A percentile compares a stretch with the other conserved stretches of the same genome.
phyloP scores from a whole-genome alignment of 2,329 filamentous ascomycete species.

The Incumbomyces lentus region DNA sequence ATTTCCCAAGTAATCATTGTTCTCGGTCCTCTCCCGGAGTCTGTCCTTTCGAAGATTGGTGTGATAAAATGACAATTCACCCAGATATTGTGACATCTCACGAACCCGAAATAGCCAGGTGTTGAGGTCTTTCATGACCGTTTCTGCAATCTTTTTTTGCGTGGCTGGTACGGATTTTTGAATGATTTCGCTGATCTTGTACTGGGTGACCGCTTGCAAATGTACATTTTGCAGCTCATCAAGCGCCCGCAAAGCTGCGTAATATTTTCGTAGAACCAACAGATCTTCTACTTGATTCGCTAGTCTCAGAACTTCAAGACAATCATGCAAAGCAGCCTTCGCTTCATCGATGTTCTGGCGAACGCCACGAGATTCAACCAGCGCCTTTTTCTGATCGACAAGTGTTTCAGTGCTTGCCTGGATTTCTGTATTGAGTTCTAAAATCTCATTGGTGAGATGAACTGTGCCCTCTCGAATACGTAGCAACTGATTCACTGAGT shows the following conservation, averaged over 20 bases:
- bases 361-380: slow-evolving; percentile 85
- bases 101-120: slow-evolving; percentile 93
- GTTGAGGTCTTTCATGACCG: slow-evolving; percentile 92
- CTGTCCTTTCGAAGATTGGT: slow-evolving; percentile 76
- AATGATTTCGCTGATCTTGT: slow-evolving; percentile 90
- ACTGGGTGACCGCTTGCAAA: slow-evolving; percentile 84
- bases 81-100: slow-evolving; percentile 90
- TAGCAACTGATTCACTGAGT: slow-evolving; percentile 88
- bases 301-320: slow-evolving; percentile 79
- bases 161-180: slow-evolving; percentile 90
- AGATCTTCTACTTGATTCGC: slow-evolving; percentile 93
- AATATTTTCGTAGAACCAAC: slow-evolving; percentile 86
- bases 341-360: slow-evolving; percentile 94
- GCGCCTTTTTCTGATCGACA: slow-evolving; percentile 82
- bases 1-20: slow-evolving; percentile 61
- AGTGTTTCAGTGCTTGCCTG: slow-evolving; percentile 90
- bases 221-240: slow-evolving; percentile 96
- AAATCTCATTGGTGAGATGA: slow-evolving; percentile 75
- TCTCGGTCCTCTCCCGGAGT: slow-evolving; percentile 71
- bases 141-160: slow-evolving; percentile 85
- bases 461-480: slow-evolving; percentile 85
- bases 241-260: slow-evolving; percentile 82
- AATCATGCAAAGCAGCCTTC: slow-evolving; percentile 77
- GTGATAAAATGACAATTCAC: slow-evolving; percentile 93
- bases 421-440: slow-evolving; percentile 87